A percentile compares a stretch with the other conserved stretches of the same genome.
Conservation (phyloP, 371 early-diverging fungal genomes). For the Homolaphlyctis polyrhiza region DNA sequence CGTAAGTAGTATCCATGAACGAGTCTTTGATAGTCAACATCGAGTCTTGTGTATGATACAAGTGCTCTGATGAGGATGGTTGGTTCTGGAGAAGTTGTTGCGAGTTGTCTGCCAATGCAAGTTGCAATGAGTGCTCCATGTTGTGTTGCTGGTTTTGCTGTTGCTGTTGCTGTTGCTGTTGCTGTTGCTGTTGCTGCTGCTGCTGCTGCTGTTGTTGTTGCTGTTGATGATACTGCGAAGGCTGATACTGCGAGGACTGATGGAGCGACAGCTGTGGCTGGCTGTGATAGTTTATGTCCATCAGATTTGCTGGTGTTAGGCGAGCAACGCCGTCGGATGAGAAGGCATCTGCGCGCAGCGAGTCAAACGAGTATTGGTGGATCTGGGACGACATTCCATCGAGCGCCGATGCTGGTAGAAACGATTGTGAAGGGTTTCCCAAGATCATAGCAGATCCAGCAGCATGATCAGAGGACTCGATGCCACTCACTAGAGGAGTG, state of each 20-base stretch:
- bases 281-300: too few relatives aligned
- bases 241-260: too few relatives aligned
- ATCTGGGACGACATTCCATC: neutral
- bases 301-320: constrained; percentile 61
- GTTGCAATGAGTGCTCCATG: constrained; percentile 1
- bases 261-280: too few relatives aligned
- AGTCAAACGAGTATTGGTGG: constrained; percentile 10
- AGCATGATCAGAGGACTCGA: too few relatives aligned
- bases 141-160: neutral
- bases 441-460: too few relatives aligned
- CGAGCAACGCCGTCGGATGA: constrained; percentile 42
- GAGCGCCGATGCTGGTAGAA: neutral
- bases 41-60: too few relatives aligned
- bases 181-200: constrained; percentile 14
- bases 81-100: too few relatives aligned
- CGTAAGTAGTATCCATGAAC: neutral
- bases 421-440: constrained; percentile 9
- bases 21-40: too few relatives aligned
- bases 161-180: neutral
- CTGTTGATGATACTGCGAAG: too few relatives aligned
- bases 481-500: too few relatives aligned
- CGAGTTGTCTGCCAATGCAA: neutral
- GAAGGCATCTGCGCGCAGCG: neutral
- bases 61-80: too few relatives aligned
- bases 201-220: too few relatives aligned